These are phyloP conservation scores for Apiotrichum gamsii DNA, from an alignment of 1,284 basidiomycete genomes.

Conservation along the genomic window DNA sequence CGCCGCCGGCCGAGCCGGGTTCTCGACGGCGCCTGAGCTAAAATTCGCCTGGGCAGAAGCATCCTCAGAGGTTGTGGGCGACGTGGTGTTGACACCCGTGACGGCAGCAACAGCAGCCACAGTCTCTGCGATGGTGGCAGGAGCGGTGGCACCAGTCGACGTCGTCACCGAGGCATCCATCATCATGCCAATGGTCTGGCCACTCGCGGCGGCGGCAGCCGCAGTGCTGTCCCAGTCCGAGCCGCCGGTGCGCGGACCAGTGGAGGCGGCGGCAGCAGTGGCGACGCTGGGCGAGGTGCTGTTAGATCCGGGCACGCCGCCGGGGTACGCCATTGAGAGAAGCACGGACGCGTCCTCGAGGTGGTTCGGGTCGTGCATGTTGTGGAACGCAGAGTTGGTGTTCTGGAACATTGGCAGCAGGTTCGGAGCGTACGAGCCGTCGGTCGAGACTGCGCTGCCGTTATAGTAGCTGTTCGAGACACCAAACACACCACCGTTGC, in stretches of 20 bases:
- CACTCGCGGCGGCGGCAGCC: neutral
- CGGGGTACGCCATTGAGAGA: slow-evolving; percentile 45
- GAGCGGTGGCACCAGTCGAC: slow-evolving; percentile 6
- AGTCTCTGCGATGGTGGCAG: slow-evolving; percentile 14
- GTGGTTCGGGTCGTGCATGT: slow-evolving; percentile 37
- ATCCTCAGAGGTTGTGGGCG: slow-evolving; percentile 1
- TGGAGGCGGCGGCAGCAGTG: no score
- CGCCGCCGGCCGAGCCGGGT: slow-evolving; percentile 27
- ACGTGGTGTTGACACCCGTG: neutral
- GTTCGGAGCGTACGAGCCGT: slow-evolving; percentile 30
- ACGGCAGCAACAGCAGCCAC: no score
- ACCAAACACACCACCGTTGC: slow-evolving; percentile 34
- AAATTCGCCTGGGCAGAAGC: slow-evolving; percentile 15
- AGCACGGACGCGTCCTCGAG: slow-evolving; percentile 46
- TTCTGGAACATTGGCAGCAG: slow-evolving; percentile 40
- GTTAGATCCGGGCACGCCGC: slow-evolving; percentile 24
- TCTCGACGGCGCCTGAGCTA: slow-evolving; percentile 23
- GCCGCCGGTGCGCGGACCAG: neutral
- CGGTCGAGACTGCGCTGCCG: slow-evolving; percentile 19
- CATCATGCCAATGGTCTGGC: slow-evolving; percentile 29
- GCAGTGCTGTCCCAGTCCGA: slow-evolving; percentile 21
- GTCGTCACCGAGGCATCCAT: slow-evolving; percentile 11
- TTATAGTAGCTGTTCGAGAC: slow-evolving; percentile 23
- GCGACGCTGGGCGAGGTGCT: neutral
- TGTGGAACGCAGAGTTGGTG: slow-evolving; percentile 22